phyloP scores from a whole-genome alignment of 805 yeast species.

The Millerago galiae region DNA sequence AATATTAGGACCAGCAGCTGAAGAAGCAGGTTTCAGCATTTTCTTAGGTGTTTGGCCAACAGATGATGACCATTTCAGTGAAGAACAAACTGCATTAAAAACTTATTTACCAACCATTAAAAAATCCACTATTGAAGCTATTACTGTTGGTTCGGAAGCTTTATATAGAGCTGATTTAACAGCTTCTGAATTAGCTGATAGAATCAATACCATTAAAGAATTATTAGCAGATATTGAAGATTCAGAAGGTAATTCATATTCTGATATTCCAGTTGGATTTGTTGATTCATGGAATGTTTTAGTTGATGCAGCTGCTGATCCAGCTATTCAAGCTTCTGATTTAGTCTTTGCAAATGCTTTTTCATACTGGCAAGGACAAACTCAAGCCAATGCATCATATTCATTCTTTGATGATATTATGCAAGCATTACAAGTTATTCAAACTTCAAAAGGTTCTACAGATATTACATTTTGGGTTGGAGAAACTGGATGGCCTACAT shows the following conservation, averaged over 20 bases:
- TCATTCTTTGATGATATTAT: constrained; percentile 95
- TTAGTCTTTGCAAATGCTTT: constrained; percentile 90
- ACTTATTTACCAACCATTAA: constrained; percentile 68
- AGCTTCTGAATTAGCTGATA: constrained; percentile 63
- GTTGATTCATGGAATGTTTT: constrained; percentile 95
- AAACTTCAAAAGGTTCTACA: constrained; percentile 78
- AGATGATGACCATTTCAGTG: constrained; percentile 68
- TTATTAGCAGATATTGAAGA: constrained; percentile 59
- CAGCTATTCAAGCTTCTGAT: constrained; percentile 78
- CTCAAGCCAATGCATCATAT: constrained; percentile 72
- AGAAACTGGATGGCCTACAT: constrained; percentile 96
- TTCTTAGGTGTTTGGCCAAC: constrained; percentile 93
- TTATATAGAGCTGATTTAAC: constrained; percentile 85
- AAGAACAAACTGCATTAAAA: constrained; percentile 68
- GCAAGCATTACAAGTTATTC: constrained; percentile 92
- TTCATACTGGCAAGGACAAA: constrained; percentile 98
- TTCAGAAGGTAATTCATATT: constrained; percentile 73
- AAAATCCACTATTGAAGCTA: constrained; percentile 59
- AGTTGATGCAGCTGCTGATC: constrained; percentile 67
- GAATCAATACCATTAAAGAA: constrained; percentile 56
- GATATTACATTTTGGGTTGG: constrained; percentile 92
- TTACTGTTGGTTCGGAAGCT: constrained; percentile 94
- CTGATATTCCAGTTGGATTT: constrained; percentile 74
- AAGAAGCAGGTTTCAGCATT: constrained; percentile 64
- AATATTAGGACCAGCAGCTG: constrained; percentile 82